Percentiles rank a stretch among this genome's conserved stretches.
phyloP scores from a whole-genome alignment of 306 rosid genomes.

The Ormosia emarginata region DNA sequence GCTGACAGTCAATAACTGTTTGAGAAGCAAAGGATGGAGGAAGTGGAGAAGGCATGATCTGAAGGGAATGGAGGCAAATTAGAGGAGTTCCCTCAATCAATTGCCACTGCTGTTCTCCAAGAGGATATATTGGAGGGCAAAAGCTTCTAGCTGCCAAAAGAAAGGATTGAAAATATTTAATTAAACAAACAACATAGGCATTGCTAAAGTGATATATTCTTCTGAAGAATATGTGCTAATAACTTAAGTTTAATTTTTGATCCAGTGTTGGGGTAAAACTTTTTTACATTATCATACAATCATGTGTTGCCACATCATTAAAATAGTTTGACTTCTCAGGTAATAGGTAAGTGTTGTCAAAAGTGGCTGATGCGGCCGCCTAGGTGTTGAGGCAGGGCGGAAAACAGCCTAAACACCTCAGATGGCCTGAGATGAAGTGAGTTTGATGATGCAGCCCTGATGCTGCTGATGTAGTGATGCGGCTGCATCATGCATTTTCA shows the following conservation, averaged over 20 bases:
- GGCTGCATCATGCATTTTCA: too few species aligned
- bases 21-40: conserved; percentile 89
- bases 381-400: too few species aligned
- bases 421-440: too few species aligned
- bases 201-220: neutral
- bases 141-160: conserved; percentile 69
- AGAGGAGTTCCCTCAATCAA: conserved; percentile 64
- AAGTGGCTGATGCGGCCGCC: too few species aligned
- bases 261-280: neutral
- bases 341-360: neutral
- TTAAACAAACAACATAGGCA: conserved; percentile 1
- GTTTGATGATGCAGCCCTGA: too few species aligned
- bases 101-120: conserved; percentile 75
- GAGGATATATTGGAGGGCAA: conserved; percentile 90
- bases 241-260: neutral
- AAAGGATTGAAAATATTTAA: conserved; percentile 21
- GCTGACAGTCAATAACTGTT: conserved; percentile 86
- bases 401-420: too few species aligned
- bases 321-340: neutral
- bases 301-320: neutral
- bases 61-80: conserved; percentile 72
- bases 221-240: neutral
- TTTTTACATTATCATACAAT: neutral
- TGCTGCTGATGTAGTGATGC: too few species aligned
- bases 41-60: conserved; percentile 72